phyloP scores from a whole-genome alignment of 805 yeast genomes.

The Wickerhamiella nectarea region DNA sequence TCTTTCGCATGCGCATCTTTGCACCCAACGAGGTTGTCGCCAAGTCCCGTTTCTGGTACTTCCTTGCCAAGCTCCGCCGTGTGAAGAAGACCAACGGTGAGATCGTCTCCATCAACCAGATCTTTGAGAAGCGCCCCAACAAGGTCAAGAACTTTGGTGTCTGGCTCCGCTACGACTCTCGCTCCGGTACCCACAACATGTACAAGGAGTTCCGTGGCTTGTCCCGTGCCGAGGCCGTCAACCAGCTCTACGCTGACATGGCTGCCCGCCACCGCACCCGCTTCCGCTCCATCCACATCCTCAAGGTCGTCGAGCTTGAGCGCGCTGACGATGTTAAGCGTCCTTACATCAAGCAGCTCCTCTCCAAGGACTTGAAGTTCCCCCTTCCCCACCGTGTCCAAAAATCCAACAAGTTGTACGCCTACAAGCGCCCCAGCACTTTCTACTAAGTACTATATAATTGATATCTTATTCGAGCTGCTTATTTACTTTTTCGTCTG shows the following conservation, averaged over 20 bases:
- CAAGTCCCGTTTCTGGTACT: constrained; percentile 99
- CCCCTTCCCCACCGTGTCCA: constrained; percentile 99
- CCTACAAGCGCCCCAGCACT: constrained; percentile 92
- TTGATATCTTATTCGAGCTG: background rate
- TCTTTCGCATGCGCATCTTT: constrained; percentile 99
- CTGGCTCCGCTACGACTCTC: constrained; percentile 99
- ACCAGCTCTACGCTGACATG: constrained; percentile 97
- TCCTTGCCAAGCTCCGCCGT: constrained; percentile 97
- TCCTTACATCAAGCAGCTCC: constrained; percentile 96
- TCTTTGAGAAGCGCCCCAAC: constrained; percentile 93
- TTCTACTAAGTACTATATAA: constrained; percentile 55
- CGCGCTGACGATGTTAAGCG: constrained; percentile 98
- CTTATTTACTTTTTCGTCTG: background rate
- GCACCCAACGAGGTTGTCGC: constrained; percentile 99
- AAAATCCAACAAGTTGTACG: constrained; percentile 76
- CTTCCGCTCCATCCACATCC: constrained; percentile 98
- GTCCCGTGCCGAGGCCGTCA: constrained; percentile 97
- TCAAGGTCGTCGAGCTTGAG: constrained; percentile 97
- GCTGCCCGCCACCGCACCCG: constrained; percentile 99
- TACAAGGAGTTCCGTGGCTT: constrained; percentile 99
- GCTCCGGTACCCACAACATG: constrained; percentile 99
- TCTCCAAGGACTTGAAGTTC: constrained; percentile 91
- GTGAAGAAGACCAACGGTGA: constrained; percentile 99
- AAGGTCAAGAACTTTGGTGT: constrained; percentile 99
- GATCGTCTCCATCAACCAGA: constrained; percentile 82